Base-by-base conservation (phyloP, 371 early-diverging fungal species). In the Lichtheimia hyalospora region DNA sequence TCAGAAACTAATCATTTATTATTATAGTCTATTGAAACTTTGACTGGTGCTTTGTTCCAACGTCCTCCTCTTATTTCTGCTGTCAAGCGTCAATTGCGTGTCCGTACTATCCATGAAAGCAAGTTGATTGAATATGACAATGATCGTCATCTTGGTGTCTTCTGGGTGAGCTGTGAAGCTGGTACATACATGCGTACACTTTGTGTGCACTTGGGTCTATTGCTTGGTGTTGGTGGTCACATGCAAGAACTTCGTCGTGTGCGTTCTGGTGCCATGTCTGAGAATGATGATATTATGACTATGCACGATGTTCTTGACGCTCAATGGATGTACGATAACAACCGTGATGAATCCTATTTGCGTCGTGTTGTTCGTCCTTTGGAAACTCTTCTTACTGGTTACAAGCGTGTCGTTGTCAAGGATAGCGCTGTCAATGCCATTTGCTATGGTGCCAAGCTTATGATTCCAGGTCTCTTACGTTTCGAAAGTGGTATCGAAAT, bases 221-320 rank as follows among this genome's bases (percentile, higher is more conserved):
- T 97, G 63, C 84, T 99, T 43, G 97, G 96, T 56, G 94, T 92
- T 59, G 97, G 97, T 68, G 99, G 98, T n/a, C 98, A 95, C 76
- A 99, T 99, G 99, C 96, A 96, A 83, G 99, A 99, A 77, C 91
- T 99, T 57, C 91, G 99, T 69, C 92, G 99, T 85, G 97, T 97
- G 49, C 89, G 99, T 60, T 97, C 97, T 57, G 99, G 99, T 63
- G 89, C 90, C 52, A 84, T 90, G 57, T 86, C 88, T 16, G 99
- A 99, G 82, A 86, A 90, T 61, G 98, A 98, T 71, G 88, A 91
- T 56, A 87, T 98, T 84, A 94, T 96, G 21, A 99, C 99, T 12
- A 95, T 99, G 93, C 99, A 99, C 81, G 99, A 99, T 77, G 88
- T 99, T 42, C 61, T 99, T 76, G 99, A 99, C 78, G 99, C 99